Percentiles rank a stretch among this genome's conserved stretches.
Conservation (phyloP, 176 grass and related monocot species). For the Oryza glumipatula region DNA sequence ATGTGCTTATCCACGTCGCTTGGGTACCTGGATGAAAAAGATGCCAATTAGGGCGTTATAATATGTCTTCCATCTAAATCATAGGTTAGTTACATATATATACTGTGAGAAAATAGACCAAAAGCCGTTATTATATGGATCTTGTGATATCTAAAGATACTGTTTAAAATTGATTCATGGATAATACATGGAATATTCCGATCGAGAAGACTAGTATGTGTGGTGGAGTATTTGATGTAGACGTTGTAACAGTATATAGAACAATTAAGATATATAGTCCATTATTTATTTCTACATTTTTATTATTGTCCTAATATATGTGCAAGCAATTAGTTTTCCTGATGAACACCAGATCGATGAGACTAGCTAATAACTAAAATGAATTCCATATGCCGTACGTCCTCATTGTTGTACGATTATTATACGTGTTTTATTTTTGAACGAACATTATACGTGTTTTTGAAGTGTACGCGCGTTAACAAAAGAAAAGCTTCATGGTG, state of each 20-base stretch:
- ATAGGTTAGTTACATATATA: not conserved
- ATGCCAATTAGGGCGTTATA: conserved; percentile 13
- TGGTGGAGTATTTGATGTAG: conserved; percentile 45
- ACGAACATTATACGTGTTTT: not conserved
- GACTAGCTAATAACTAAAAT: not conserved
- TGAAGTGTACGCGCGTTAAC: not conserved
- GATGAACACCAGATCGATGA: not conserved
- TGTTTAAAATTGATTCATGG: not conserved
- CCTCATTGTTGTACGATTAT: not conserved
- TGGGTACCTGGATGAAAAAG: conserved; percentile 60
- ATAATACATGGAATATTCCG: conserved; percentile 27
- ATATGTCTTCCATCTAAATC: conserved; percentile 3
- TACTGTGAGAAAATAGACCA: not conserved
- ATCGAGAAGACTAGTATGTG: conserved; percentile 21
- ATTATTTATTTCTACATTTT: not conserved
- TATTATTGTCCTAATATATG: not conserved
- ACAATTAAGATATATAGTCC: not conserved
- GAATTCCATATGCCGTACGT: not conserved
- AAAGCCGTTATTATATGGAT: not conserved
- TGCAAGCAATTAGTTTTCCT: not conserved
- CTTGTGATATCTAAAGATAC: conserved; percentile 11
- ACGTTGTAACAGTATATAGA: conserved; percentile 38
- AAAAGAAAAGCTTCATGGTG: not conserved
- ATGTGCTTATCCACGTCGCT: conserved; percentile 88
- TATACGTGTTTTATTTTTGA: not conserved